These are phyloP conservation scores for Botryobasidium botryosum DNA, from an alignment of 768 basidiomycete species.

Conservation along the genomic window DNA sequence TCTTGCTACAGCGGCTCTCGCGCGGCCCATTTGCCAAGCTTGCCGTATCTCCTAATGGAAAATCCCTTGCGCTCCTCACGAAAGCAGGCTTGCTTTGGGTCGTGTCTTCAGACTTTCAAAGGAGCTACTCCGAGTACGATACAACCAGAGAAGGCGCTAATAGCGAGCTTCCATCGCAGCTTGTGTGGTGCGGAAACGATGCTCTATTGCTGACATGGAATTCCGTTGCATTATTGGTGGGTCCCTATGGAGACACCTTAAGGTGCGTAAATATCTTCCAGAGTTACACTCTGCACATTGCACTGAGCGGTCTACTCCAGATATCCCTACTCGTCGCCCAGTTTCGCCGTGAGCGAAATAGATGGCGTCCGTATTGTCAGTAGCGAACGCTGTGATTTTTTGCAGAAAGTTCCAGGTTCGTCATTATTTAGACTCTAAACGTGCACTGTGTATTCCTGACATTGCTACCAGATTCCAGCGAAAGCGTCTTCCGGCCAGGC, in stretches of 20 bases:
- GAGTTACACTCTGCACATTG: neutral
- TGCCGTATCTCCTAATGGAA: constrained; percentile 85
- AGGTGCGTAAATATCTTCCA: constrained; percentile 34
- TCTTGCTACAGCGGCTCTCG: constrained; percentile 39
- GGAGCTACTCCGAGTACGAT: constrained; percentile 76
- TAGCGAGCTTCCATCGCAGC: constrained; percentile 33
- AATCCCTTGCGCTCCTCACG: constrained; percentile 73
- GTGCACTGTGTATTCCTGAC: neutral
- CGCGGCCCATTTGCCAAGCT: constrained; percentile 81
- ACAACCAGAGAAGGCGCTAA: constrained; percentile 28
- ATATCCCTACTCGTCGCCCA: constrained; percentile 61
- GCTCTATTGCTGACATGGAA: constrained; percentile 81
- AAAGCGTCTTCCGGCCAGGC: constrained; percentile 81
- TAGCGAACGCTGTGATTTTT: constrained; percentile 64
- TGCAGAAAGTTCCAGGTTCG: constrained; percentile 87
- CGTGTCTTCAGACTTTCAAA: constrained; percentile 85
- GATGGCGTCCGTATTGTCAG: constrained; percentile 82
- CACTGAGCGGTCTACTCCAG: constrained; percentile 25
- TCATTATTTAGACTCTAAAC: constrained; percentile 3
- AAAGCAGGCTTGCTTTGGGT: constrained; percentile 66
- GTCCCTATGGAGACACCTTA: constrained; percentile 76
- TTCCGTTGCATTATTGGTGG: constrained; percentile 62
- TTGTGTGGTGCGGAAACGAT: constrained; percentile 95
- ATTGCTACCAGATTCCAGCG: constrained; percentile 39
- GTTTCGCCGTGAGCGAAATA: constrained; percentile 65